These are phyloP conservation scores for Hypoxylon sp. DNA, from an alignment of 2,329 filamentous ascomycete species.

Conservation along the genomic window DNA sequence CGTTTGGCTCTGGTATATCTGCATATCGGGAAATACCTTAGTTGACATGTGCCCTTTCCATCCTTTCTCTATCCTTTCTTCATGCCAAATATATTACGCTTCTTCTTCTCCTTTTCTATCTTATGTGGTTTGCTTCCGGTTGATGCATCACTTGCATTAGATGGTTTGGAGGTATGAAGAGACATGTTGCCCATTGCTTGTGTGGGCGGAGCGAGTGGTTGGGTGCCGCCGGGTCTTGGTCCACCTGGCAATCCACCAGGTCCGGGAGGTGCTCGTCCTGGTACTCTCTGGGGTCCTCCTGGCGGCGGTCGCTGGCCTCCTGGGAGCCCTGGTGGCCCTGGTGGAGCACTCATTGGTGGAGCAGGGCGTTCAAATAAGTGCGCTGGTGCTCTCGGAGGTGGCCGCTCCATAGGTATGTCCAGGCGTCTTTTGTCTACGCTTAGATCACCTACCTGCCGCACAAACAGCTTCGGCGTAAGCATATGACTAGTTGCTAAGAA, in stretches of 20 bases:
- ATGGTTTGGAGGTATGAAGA: conserved; percentile 54
- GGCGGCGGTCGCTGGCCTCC: conserved; percentile 49
- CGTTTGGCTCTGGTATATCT: conserved; percentile 1
- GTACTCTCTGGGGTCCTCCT: conserved; percentile 51
- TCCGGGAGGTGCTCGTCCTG: conserved; percentile 50
- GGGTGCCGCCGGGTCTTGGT: conserved; percentile 49
- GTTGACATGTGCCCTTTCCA: neutral
- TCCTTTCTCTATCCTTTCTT: conserved; percentile 64
- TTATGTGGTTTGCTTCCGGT: conserved; percentile 63
- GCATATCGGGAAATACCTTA: neutral
- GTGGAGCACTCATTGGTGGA: conserved; percentile 59
- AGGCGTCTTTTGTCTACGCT: conserved; percentile 81
- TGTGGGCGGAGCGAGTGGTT: conserved; percentile 62
- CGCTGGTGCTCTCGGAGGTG: conserved; percentile 84
- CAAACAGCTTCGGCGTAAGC: conserved; percentile 85
- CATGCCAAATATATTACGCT: conserved; percentile 69
- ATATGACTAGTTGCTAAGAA: conserved; percentile 93
- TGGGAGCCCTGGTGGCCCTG: conserved; percentile 46
- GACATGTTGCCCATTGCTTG: conserved; percentile 70
- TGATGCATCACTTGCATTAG: conserved; percentile 46
- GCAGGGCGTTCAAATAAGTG: conserved; percentile 84
- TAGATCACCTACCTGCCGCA: conserved; percentile 86
- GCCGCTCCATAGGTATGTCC: conserved; percentile 84
- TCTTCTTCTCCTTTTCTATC: conserved; percentile 72
- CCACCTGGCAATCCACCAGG: conserved; percentile 57